Evolutionary conservation across 805 yeast species (phyloP).

Genomic region (Hanseniaspora nectarophila): DNA sequence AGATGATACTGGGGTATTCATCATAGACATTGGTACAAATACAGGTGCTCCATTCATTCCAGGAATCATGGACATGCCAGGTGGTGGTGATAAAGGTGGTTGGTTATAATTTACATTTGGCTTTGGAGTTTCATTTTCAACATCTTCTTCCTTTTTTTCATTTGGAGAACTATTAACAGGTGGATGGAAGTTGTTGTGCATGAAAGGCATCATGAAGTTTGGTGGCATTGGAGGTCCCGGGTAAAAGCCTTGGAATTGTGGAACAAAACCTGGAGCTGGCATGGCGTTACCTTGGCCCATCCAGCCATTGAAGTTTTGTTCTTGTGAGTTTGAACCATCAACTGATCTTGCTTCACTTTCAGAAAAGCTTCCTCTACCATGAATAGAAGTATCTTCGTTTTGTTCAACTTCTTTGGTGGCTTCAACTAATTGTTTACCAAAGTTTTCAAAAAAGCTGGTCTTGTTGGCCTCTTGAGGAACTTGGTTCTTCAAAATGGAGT

Average conservation of each 20-base stretch:
- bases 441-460: slow-evolving; percentile 27
- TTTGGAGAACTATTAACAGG: neutral
- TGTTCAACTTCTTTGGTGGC: slow-evolving; percentile 27
- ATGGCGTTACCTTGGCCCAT: neutral
- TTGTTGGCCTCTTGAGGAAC: neutral
- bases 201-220: slow-evolving; percentile 9
- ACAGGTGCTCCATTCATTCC: slow-evolving; percentile 7
- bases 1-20: slow-evolving; percentile 11
- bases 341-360: slow-evolving; percentile 12
- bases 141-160: neutral
- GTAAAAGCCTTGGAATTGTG: neutral
- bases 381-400: neutral
- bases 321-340: slow-evolving; percentile 7
- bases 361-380: slow-evolving; percentile 6
- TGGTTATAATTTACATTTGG: neutral
- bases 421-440: slow-evolving; percentile 28
- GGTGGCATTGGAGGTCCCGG: slow-evolving; percentile 1
- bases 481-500: slow-evolving; percentile 4
- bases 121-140: neutral
- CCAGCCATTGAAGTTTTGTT: neutral
- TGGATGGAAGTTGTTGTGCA: neutral
- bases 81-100: neutral
- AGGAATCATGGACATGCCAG: slow-evolving; percentile 2
- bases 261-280: neutral
- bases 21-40: slow-evolving; percentile 5